Evolutionary conservation across 2,329 filamentous ascomycete species (phyloP), one percentile per base, ranked within the genome.

Genomic region (Colletotrichum gigasporum): DNA sequence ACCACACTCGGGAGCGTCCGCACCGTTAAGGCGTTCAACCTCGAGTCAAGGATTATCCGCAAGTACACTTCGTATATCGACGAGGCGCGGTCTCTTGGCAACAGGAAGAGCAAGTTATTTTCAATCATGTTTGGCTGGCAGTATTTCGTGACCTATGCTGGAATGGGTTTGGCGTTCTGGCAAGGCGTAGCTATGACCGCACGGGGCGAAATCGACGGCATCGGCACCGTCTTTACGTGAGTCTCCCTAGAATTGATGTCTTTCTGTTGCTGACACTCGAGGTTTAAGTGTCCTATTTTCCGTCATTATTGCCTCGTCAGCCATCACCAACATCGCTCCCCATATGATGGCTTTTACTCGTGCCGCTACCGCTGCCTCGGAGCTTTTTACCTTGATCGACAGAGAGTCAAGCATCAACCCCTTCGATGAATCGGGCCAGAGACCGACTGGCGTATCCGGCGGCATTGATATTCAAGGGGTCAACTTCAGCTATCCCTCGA

Each of bases 401-500:
- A 66, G 71, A 2, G 28, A 58, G 10, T 73, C 72, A 2, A 44
- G 67, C 1, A 73, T 73, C 39, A 54, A 75, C 42, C 67, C 72
- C 0, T 47, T 63, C 9, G 41, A 55, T 11, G 59, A 66, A 1
- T 39, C 34, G 0, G 71, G 72, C 0, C 5, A 34, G 3, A 60
- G 62, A 39, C 32, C 66, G 54, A 9, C 68, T 62, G n/a, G 66
- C 60, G 2, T 88, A 2, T 85, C 86, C 0, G 75, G 80, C 34
- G 81, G 82, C 22, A 83, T 91, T 51, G 86, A 91, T 69, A 82
- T 92, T 48, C 80, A 81, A 56, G 79, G 87, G 64, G 80, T 91
- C 69, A 87, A 85, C 67, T 89, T 91, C 71, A 87, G 90, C 68
- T 92, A 92, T 67, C 90, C 90, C 9, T 90, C 88, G 4, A 82